phyloP scores from a whole-genome alignment of 1,139 yeast species.

The Chernovozyma sophiae-reginae region DNA sequence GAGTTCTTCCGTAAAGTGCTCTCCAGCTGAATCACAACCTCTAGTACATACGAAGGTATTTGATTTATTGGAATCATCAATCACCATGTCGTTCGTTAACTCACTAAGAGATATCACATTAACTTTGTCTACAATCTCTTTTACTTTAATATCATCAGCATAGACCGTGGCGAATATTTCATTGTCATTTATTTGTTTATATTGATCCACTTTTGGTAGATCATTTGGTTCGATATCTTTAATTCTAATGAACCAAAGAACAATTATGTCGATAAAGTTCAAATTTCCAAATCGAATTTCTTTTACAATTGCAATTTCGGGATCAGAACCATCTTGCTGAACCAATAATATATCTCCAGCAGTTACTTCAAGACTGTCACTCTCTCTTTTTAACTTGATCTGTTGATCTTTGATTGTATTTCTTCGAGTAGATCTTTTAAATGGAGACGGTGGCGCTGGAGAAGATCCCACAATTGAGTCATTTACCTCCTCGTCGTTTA shows the following conservation, averaged over 20 bases:
- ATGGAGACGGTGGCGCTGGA: conserved; percentile 8
- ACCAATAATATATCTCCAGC: conserved; percentile 40
- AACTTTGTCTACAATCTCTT: conserved; percentile 28
- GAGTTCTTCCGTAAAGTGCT: conserved; percentile 26
- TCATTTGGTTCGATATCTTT: conserved; percentile 19
- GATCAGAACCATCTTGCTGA: conserved; percentile 12
- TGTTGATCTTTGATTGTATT: conserved; percentile 12
- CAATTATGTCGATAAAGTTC: conserved; percentile 33
- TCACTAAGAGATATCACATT: conserved; percentile 29
- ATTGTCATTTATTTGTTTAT: conserved; percentile 13
- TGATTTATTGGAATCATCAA: conserved; percentile 27
- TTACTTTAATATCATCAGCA: conserved; percentile 26
- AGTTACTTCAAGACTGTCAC: conserved; percentile 34
- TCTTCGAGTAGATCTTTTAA: conserved; percentile 14
- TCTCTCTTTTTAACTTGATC: conserved; percentile 21
- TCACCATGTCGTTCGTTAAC: conserved; percentile 17
- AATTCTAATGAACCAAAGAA: conserved; percentile 30
- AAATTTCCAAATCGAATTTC: conserved; percentile 40
- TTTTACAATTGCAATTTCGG: conserved; percentile 35
- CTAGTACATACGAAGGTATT: conserved; percentile 34
- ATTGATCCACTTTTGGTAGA: conserved; percentile 13
- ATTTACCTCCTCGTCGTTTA: conserved; percentile 5
- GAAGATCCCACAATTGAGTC: conserved; percentile 8
- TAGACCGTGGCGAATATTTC: conserved; percentile 44
- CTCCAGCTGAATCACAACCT: conserved; percentile 32